These are phyloP conservation scores for Malus hybrid DNA, from an alignment of 331 rosid species.

Conservation along the genomic window DNA sequence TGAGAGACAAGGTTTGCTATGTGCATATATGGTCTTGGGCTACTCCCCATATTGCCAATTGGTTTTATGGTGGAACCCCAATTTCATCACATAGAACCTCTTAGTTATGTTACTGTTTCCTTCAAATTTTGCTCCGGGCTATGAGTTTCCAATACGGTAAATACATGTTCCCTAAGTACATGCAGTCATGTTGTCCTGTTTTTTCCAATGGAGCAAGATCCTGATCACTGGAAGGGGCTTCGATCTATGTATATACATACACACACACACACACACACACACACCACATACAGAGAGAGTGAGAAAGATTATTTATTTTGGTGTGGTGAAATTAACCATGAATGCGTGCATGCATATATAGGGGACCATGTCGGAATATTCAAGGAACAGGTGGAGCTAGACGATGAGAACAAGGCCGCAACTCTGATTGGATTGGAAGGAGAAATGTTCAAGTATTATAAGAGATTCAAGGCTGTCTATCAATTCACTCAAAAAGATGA, in stretches of 20 bases:
- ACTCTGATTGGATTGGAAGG: slow-evolving; percentile 28
- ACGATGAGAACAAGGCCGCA: slow-evolving; percentile 26
- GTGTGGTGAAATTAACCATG: background rate
- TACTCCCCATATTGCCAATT: too few species aligned
- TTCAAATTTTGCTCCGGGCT: background rate
- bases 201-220: background rate
- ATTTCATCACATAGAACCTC: background rate
- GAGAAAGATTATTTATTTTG: background rate
- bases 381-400: slow-evolving; percentile 34
- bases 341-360: background rate
- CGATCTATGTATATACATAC: too few species aligned
- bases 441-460: slow-evolving; percentile 30
- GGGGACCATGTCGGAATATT: slow-evolving; percentile 15
- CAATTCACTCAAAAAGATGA: slow-evolving; percentile 25
- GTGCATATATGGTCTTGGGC: too few species aligned
- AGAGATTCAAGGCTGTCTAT: slow-evolving; percentile 18
- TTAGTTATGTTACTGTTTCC: background rate
- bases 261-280: too few species aligned
- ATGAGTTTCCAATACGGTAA: background rate
- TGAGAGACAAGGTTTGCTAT: too few species aligned
- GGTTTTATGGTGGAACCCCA: too few species aligned
- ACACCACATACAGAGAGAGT: background rate
- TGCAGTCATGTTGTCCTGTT: background rate
- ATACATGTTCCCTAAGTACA: background rate
- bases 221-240: background rate